Evolutionary conservation across 805 yeast genomes (phyloP).

Genomic region (Candida berthetii): DNA sequence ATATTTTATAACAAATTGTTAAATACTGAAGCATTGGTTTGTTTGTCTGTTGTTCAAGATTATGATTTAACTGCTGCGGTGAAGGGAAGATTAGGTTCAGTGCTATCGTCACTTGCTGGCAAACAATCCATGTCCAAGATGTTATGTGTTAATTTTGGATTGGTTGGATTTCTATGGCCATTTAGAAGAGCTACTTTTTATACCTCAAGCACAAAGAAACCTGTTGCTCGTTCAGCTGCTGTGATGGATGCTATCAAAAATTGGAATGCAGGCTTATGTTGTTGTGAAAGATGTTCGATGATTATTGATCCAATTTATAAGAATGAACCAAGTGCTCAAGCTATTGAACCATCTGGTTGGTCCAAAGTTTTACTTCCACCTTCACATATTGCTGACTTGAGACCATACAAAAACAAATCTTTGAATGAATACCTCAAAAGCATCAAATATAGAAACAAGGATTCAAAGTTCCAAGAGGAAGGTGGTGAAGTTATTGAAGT

Average conservation of each 20-base stretch:
- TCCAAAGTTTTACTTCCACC: slow-evolving; percentile 26
- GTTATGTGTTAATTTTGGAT: slow-evolving; percentile 30
- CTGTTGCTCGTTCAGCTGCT: slow-evolving; percentile 36
- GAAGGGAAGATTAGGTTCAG: slow-evolving; percentile 20
- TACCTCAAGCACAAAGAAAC: slow-evolving; percentile 29
- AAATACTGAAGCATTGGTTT: slow-evolving; percentile 33
- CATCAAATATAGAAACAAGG: slow-evolving; percentile 34
- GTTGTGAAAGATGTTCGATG: slow-evolving; percentile 24
- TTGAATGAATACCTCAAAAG: slow-evolving; percentile 30
- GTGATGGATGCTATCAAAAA: slow-evolving; percentile 28
- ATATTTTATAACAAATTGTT: slow-evolving; percentile 26
- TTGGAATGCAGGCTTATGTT: slow-evolving; percentile 25
- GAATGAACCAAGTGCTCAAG: slow-evolving; percentile 24
- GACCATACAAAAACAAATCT: slow-evolving; percentile 26
- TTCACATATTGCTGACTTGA: slow-evolving; percentile 33
- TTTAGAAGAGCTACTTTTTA: slow-evolving; percentile 33
- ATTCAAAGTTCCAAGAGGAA: slow-evolving; percentile 25
- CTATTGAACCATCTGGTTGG: slow-evolving; percentile 34
- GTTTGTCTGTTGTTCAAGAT: slow-evolving; percentile 28
- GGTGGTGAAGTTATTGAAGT: slow-evolving; percentile 29
- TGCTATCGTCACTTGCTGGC: slow-evolving; percentile 23
- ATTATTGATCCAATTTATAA: slow-evolving; percentile 32
- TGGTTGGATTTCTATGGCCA: slow-evolving; percentile 40
- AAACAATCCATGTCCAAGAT: slow-evolving; percentile 22
- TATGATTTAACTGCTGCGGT: slow-evolving; percentile 31